Evolutionary conservation across 768 basidiomycete genomes (phyloP), one percentile per base, ranked within the genome.

Genomic region (Boletus reticulatus): DNA sequence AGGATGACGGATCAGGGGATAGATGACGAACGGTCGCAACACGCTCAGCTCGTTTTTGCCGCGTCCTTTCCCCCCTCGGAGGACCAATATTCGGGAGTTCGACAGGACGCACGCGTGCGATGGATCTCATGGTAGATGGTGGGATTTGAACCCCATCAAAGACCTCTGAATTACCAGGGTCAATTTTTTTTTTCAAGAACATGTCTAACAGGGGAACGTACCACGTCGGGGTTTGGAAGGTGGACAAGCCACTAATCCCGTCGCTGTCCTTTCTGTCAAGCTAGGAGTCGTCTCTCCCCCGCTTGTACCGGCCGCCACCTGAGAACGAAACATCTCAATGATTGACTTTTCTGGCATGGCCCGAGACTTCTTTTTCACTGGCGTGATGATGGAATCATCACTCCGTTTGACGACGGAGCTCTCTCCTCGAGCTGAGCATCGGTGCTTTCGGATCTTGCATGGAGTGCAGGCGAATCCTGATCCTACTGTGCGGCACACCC

Each of bases 391-490:
- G 14, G 34, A 36, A 36, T 36, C 34, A 14, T 36, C 13, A 4
- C 14, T 36, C 6, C 34, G 34, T 14, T 14, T 36, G 5, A 36
- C 34, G 14, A 36, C 34, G 1, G 34, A 36, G 34, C 34, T 36
- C 34, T 12, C 13, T 14, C 19, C 27, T 5, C 10, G 19, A 17
- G 45, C 59, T 0, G 52, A 60, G 14, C 59, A 60, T 4, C 58
- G 22, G 3, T 2, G 13, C 31, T 51, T 60, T 6, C 4, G 10
- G 7, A 1, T 2, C 19, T 10, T 50, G 32, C 59, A 60, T 2
- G 37, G 42, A 1, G 12, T 39, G 17, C 59, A 60, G n/a, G 24
- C 45, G 32, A 19, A 31, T 32, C 31, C 45, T 17, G 17, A 10
- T 20, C 22, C 9, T 20, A 8, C 6, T 11, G 17, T 27, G 2